These are phyloP conservation scores for Pleurotus pulmonarius DNA, from an alignment of 768 basidiomycete genomes.

Conservation along the genomic window DNA sequence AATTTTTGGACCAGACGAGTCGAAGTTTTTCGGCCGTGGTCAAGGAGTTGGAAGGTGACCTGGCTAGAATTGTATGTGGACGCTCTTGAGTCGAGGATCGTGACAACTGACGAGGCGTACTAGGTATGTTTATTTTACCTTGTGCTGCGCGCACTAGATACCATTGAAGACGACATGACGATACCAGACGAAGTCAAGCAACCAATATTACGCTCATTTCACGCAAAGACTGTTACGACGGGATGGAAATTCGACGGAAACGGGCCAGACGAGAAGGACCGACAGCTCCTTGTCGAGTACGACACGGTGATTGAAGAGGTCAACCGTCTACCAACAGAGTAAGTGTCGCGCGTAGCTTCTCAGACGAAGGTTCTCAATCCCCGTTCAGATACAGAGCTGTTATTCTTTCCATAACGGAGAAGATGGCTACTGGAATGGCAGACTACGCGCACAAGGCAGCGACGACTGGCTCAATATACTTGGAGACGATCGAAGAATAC, in stretches of 20 bases:
- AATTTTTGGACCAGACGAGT: conserved; percentile 83
- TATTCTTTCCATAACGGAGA: conserved; percentile 77
- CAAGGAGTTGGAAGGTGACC: conserved; percentile 92
- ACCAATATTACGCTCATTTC: conserved; percentile 78
- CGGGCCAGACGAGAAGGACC: conserved; percentile 87
- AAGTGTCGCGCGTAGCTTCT: conserved; percentile 16
- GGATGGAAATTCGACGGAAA: conserved; percentile 85
- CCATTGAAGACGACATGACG: conserved; percentile 98
- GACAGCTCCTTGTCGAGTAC: conserved; percentile 81
- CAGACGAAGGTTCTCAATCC: conserved; percentile 5
- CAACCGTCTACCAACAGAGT: conserved; percentile 62
- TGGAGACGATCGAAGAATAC: conserved; percentile 80
- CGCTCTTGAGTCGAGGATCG: background rate
- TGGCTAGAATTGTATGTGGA: conserved; percentile 81
- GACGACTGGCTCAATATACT: conserved; percentile 61
- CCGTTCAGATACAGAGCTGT: conserved; percentile 61
- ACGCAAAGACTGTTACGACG: conserved; percentile 70
- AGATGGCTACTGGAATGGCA: conserved; percentile 96
- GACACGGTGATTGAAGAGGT: conserved; percentile 79
- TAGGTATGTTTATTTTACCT: conserved; percentile 96
- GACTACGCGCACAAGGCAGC: conserved; percentile 87
- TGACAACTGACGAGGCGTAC: background rate
- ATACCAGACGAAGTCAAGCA: conserved; percentile 85
- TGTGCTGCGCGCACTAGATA: conserved; percentile 91
- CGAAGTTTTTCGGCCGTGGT: conserved; percentile 91